Evolutionary conservation across 768 basidiomycete genomes (phyloP).

Genomic region (Fomitopsis pulvina): DNA sequence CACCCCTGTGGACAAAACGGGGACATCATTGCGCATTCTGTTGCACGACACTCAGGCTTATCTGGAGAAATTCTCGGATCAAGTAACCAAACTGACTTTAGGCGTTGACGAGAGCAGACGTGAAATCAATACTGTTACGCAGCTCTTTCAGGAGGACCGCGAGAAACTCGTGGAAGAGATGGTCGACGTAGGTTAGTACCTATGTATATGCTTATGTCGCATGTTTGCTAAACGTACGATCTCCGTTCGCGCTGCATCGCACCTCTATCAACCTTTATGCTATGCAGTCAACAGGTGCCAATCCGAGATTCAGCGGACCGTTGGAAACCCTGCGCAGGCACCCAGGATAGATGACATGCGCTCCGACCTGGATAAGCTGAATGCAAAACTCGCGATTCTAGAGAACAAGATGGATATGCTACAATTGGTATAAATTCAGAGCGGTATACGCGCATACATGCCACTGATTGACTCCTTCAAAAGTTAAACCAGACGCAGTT

Average conservation of each 20-base stretch:
- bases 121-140: conserved; percentile 47
- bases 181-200: conserved; percentile 44
- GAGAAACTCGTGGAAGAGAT: conserved; percentile 52
- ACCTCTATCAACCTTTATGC: background rate
- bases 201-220: conserved; percentile 14
- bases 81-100: conserved; percentile 44
- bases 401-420: conserved; percentile 21
- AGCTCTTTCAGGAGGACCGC: conserved; percentile 52
- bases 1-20: conserved; percentile 50
- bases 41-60: conserved; percentile 69
- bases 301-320: conserved; percentile 46
- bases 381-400: conserved; percentile 15
- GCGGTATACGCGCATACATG: background rate
- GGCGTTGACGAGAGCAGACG: conserved; percentile 45
- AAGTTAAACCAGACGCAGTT: conserved; percentile 32
- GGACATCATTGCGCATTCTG: conserved; percentile 65
- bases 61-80: conserved; percentile 58
- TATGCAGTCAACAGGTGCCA: conserved; percentile 57
- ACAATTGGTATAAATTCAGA: conserved; percentile 12
- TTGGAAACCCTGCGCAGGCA: conserved; percentile 53
- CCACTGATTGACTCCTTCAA: background rate
- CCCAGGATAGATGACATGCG: conserved; percentile 13
- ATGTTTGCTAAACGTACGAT: conserved; percentile 3
- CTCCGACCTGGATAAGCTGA: conserved; percentile 9
- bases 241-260: conserved; percentile 6